These are phyloP conservation scores for Boletus patriciae DNA, from an alignment of 768 basidiomycete species.

Conservation along the genomic window DNA sequence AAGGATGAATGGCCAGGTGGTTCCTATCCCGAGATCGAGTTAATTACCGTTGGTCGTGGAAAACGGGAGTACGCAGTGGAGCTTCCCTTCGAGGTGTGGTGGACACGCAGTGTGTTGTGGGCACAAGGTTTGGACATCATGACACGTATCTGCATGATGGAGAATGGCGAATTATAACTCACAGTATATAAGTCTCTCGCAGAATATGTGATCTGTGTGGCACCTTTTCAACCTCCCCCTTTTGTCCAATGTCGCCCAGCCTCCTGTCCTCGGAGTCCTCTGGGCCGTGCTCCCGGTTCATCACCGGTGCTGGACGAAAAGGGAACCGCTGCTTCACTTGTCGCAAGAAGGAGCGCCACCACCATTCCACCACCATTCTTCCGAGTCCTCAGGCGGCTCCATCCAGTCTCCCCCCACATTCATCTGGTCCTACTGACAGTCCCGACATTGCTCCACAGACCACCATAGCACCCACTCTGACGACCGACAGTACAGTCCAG, in stretches of 20 bases:
- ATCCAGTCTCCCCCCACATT: neutral
- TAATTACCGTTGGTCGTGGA: constrained; percentile 4
- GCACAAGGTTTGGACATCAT: constrained; percentile 9
- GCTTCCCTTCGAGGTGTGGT: constrained; percentile 5
- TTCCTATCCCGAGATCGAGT: constrained; percentile 1
- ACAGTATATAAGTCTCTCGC: constrained; percentile 2
- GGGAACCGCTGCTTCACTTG: neutral
- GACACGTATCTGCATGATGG: constrained; percentile 2
- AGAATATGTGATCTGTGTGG: neutral
- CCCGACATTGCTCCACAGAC: too few relatives aligned
- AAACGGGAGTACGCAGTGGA: neutral
- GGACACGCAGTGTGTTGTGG: constrained; percentile 2
- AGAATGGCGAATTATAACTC: constrained; percentile 1
- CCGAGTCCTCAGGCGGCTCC: too few relatives aligned
- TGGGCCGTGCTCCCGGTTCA: neutral
- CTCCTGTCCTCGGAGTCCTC: neutral
- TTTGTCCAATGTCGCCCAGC: neutral
- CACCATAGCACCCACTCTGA: too few relatives aligned
- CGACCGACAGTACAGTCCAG: neutral
- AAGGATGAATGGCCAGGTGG: constrained; percentile 2
- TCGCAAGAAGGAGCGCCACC: neutral
- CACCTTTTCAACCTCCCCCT: too few relatives aligned
- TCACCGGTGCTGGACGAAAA: neutral
- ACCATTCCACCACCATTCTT: neutral
- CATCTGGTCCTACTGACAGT: neutral